Conservation (phyloP, 2,329 filamentous ascomycete genomes). For the Fusarium pseudograminearum region DNA sequence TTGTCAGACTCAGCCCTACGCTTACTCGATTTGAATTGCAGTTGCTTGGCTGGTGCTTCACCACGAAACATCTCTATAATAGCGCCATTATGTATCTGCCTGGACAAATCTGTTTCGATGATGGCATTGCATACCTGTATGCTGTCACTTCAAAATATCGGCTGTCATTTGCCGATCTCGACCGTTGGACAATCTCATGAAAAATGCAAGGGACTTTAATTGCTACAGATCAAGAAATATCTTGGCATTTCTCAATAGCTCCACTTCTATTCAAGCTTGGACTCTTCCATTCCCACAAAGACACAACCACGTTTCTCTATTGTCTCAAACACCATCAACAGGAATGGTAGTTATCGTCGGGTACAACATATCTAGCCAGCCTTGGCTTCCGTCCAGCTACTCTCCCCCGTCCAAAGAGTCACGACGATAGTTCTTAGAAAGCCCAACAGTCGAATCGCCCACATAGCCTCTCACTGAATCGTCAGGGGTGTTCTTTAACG, state of each 20-base stretch:
- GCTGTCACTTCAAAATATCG: neutral
- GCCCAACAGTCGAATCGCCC: neutral
- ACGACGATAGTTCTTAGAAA: neutral
- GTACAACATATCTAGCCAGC: neutral
- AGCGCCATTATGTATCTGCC: neutral
- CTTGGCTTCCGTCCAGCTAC: neutral
- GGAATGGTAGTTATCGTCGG: neutral
- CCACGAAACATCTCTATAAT: neutral
- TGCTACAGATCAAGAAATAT: conserved; percentile 1
- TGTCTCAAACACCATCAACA: neutral
- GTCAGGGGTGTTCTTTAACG: neutral
- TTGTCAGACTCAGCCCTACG: conserved; percentile 23
- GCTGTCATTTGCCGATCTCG: conserved; percentile 3
- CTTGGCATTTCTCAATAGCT: conserved; percentile 11
- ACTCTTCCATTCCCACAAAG: neutral
- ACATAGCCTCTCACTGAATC: neutral
- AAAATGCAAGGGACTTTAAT: conserved; percentile 1
- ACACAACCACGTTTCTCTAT: neutral
- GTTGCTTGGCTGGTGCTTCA: conserved; percentile 5
- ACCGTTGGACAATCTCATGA: conserved; percentile 15
- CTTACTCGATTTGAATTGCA: conserved; percentile 3
- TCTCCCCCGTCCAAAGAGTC: neutral
- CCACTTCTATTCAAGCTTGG: neutral
- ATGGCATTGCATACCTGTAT: neutral
- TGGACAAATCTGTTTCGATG: neutral